Evolutionary conservation across 495 filamentous ascomycete species (phyloP).

Genomic region (Xylaria scruposa): DNA sequence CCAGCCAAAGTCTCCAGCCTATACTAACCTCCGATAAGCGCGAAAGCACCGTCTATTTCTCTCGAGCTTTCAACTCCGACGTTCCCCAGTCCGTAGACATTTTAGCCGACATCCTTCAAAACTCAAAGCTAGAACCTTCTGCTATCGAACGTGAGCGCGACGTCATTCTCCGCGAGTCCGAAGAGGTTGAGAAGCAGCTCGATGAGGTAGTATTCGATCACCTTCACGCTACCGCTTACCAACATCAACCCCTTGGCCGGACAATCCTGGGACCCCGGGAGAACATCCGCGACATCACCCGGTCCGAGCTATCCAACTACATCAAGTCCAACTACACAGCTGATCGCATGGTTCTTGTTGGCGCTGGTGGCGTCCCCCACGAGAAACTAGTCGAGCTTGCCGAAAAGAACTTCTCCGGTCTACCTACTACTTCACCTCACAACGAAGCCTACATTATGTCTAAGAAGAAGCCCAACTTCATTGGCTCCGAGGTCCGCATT

Average conservation of each 20-base stretch:
- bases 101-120: slow-evolving; percentile 97
- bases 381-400: slow-evolving; percentile 91
- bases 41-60: slow-evolving; percentile 99
- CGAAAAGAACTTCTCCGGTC: slow-evolving; percentile 88
- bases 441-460: slow-evolving; percentile 74
- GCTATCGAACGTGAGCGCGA: slow-evolving; percentile 98
- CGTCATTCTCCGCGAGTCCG: slow-evolving; percentile 97
- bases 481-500: slow-evolving; percentile 92
- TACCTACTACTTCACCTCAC: slow-evolving; percentile 73
- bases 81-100: slow-evolving; percentile 96
- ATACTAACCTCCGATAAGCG: slow-evolving; percentile 64
- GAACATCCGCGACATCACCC: slow-evolving; percentile 96
- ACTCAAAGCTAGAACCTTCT: slow-evolving; percentile 91
- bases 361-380: slow-evolving; percentile 93
- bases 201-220: slow-evolving; percentile 99
- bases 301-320: slow-evolving; percentile 88
- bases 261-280: slow-evolving; percentile 97
- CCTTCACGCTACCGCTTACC: slow-evolving; percentile 97
- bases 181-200: slow-evolving; percentile 99
- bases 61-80: slow-evolving; percentile 97
- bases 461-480: slow-evolving; percentile 89
- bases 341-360: slow-evolving; percentile 98
- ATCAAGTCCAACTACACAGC: slow-evolving; percentile 99
- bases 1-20: slow-evolving; percentile 1
- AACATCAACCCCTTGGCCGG: slow-evolving; percentile 92